These are phyloP conservation scores for Myriosclerotinia curreyana DNA, from an alignment of 2,329 filamentous ascomycete genomes.

Conservation along the genomic window DNA sequence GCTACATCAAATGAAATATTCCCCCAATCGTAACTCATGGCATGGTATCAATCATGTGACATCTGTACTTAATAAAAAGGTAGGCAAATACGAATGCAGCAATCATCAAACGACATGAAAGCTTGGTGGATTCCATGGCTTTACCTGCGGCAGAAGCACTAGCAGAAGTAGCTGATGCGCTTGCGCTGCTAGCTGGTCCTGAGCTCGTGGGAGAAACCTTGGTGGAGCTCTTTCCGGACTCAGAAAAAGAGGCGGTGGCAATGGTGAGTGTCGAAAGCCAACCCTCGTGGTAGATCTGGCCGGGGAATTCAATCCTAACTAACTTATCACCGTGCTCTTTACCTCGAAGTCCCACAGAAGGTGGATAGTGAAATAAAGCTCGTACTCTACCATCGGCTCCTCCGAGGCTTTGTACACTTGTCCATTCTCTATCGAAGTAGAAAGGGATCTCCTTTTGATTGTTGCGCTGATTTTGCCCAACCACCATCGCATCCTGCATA, in stretches of 20 bases:
- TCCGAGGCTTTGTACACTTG: too few species aligned
- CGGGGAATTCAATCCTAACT: too few species aligned
- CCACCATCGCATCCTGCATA: too few species aligned
- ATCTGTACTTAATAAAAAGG: neutral
- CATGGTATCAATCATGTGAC: neutral
- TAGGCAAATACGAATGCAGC: neutral
- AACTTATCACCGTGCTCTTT: too few species aligned
- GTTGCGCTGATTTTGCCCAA: too few species aligned
- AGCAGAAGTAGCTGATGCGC: neutral
- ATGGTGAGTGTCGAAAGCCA: neutral
- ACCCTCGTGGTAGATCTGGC: too few species aligned
- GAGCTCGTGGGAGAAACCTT: neutral
- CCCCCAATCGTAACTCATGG: neutral
- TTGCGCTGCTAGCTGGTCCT: neutral
- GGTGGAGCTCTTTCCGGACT: neutral
- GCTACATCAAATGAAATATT: neutral
- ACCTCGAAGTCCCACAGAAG: too few species aligned
- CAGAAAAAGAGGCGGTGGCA: neutral
- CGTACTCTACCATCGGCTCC: too few species aligned
- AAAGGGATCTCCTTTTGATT: too few species aligned
- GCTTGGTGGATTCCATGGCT: neutral
- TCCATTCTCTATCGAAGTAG: too few species aligned
- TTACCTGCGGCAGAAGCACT: neutral
- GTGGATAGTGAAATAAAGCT: too few species aligned
- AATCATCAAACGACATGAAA: neutral